Conservation (phyloP, 2,329 filamentous ascomycete species). For the Penicillium sp. region DNA sequence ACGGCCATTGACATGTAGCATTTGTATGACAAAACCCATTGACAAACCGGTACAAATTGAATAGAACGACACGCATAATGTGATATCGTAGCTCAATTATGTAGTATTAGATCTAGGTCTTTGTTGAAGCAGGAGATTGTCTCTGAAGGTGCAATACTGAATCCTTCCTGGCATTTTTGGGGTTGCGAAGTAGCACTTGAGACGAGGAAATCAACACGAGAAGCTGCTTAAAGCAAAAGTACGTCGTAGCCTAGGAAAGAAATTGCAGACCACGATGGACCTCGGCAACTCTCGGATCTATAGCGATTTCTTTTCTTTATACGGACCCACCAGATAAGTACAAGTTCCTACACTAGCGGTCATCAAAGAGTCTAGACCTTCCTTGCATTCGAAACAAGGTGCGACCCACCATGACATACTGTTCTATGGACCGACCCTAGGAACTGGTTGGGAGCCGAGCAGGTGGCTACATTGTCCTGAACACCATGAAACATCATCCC, state of each 20-base stretch:
- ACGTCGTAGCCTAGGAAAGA: neutral
- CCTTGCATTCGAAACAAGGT: neutral
- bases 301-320: neutral
- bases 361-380: neutral
- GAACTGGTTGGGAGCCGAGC: neutral
- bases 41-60: too few relatives aligned
- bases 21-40: too few relatives aligned
- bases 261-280: neutral
- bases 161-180: too few relatives aligned
- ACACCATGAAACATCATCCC: slow-evolving; percentile 6
- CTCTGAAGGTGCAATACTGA: neutral
- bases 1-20: too few relatives aligned
- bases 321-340: neutral
- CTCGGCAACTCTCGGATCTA: neutral
- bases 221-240: neutral
- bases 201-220: too few relatives aligned
- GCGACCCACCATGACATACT: neutral
- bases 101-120: neutral
- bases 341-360: neutral
- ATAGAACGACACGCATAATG: neutral
- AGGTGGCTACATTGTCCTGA: neutral
- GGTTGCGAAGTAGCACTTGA: too few relatives aligned
- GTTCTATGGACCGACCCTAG: neutral
- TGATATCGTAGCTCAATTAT: neutral
- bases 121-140: neutral